Evolutionary conservation across 2,329 filamentous ascomycete species (phyloP).

Genomic region (Monilinia vaccinii-corymbosi): DNA sequence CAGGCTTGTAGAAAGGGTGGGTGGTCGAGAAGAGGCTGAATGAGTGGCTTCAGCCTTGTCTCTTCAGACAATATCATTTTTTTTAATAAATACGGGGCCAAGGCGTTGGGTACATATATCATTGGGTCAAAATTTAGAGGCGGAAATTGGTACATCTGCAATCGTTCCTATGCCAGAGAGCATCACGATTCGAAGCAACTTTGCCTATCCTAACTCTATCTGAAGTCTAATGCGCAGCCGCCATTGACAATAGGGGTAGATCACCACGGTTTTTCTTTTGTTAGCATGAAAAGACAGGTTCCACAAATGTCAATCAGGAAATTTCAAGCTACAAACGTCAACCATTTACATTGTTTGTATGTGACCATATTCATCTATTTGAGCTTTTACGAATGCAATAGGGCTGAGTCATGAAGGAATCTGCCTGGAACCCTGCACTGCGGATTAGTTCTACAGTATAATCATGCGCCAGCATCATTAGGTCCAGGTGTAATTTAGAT

Average conservation of each 20-base stretch:
- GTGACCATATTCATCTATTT: neutral
- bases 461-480: too few species aligned
- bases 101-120: conserved; percentile 6
- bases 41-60: neutral
- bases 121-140: neutral
- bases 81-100: neutral
- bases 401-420: neutral
- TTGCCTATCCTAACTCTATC: neutral
- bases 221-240: neutral
- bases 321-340: neutral
- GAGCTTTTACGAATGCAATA: neutral
- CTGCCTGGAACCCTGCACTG: too few species aligned
- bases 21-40: conserved; percentile 41
- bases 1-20: conserved; percentile 50
- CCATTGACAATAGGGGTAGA: neutral
- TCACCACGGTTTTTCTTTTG: neutral
- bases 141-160: conserved; percentile 5
- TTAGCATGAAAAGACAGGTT: neutral
- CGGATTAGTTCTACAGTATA: too few species aligned
- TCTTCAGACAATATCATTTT: conserved; percentile 5
- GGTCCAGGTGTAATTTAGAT: neutral
- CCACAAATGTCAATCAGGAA: neutral
- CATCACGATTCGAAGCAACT: neutral
- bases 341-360: neutral
- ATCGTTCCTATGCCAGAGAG: neutral